Evolutionary conservation across 2,329 filamentous ascomycete genomes (phyloP).

Genomic region (Berkeleyomyces rouxiae): DNA sequence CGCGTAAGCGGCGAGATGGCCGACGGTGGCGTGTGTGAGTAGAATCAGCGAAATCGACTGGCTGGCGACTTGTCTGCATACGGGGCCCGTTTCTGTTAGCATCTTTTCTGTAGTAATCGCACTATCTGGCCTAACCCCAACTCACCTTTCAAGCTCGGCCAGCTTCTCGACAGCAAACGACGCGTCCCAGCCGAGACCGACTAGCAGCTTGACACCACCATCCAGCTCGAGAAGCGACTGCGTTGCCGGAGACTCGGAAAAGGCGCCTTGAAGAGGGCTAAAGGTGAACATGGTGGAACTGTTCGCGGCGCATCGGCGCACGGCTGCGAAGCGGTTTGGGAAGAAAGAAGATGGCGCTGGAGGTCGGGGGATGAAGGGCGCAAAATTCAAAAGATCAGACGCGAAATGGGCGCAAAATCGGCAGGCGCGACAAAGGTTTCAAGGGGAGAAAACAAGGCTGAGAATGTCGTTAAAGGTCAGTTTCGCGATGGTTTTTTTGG

Average conservation of each 20-base stretch:
- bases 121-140: background rate
- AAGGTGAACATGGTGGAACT: constrained; percentile 73
- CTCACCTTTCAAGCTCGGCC: constrained; percentile 71
- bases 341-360: background rate
- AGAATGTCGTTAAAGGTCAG: background rate
- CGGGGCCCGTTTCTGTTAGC: too few relatives aligned
- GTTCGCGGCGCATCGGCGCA: background rate
- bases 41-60: constrained; percentile 64
- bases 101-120: too few relatives aligned
- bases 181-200: constrained; percentile 94
- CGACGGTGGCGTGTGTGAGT: constrained; percentile 80
- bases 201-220: constrained; percentile 84
- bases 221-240: constrained; percentile 95
- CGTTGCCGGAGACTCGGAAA: constrained; percentile 70
- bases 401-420: too few relatives aligned
- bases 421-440: too few relatives aligned
- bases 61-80: constrained; percentile 63
- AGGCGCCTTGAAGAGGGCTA: constrained; percentile 78
- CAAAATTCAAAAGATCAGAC: background rate
- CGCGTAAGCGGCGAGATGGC: constrained; percentile 82
- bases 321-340: too few relatives aligned
- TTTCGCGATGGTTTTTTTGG: background rate
- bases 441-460: background rate
- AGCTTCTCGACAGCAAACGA: constrained; percentile 70
- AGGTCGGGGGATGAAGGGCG: background rate